Evolutionary conservation across 2,329 filamentous ascomycete species (phyloP).

Genomic region (Pestalotiopsis sp.): DNA sequence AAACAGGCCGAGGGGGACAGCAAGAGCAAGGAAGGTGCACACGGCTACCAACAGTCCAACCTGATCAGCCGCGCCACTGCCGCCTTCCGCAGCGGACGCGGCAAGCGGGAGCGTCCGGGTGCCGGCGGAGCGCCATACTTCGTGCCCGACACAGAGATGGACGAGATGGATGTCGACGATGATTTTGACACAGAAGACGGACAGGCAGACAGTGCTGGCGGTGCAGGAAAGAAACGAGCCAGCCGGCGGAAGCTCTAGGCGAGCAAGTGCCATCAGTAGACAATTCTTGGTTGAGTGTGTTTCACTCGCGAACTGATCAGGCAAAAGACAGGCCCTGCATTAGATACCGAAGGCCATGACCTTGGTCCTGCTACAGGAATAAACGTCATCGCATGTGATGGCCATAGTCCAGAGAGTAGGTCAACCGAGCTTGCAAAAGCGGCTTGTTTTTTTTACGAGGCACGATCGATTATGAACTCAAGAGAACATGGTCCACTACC

Average conservation of each 20-base stretch:
- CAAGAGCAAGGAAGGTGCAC: slow-evolving; percentile 25
- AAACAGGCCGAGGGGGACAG: slow-evolving; percentile 39
- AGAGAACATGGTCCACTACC: not conserved
- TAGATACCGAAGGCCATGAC: no score
- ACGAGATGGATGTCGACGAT: slow-evolving; percentile 61
- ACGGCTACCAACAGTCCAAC: slow-evolving; percentile 26
- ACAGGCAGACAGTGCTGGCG: slow-evolving; percentile 45
- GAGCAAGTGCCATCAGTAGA: no score
- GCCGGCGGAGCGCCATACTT: slow-evolving; percentile 23
- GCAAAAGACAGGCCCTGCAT: no score
- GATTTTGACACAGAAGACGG: slow-evolving; percentile 47
- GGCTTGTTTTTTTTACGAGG: not conserved
- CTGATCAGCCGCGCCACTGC: slow-evolving; percentile 26
- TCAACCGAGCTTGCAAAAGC: not conserved
- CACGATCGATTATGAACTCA: not conserved
- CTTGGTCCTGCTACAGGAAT: not conserved
- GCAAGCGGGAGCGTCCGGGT: slow-evolving; percentile 23
- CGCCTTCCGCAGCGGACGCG: slow-evolving; percentile 15
- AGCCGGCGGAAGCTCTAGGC: slow-evolving; percentile 57
- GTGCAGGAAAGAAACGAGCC: slow-evolving; percentile 47
- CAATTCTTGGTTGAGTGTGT: no score
- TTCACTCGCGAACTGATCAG: no score
- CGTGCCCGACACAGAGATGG: slow-evolving; percentile 38
- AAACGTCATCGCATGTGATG: not conserved
- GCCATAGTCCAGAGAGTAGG: not conserved